Evolutionary conservation across 805 yeast genomes (phyloP).

Genomic region (Wickerhamomyces hampshirensis): DNA sequence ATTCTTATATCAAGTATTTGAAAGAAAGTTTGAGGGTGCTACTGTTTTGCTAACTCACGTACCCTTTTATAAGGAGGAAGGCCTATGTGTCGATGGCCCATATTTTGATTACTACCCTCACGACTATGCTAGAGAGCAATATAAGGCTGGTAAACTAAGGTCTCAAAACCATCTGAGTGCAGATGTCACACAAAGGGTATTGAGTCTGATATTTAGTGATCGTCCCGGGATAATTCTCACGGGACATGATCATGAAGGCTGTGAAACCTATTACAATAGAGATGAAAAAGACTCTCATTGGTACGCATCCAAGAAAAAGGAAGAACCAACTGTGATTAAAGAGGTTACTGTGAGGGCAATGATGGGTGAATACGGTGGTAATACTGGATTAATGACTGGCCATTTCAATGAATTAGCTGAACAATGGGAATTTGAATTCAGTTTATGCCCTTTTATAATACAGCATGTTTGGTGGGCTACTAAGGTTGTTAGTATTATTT

Average conservation of each 20-base stretch:
- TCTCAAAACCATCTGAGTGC: slow-evolving; percentile 81
- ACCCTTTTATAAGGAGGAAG: slow-evolving; percentile 78
- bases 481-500: slow-evolving; percentile 44
- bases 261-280: slow-evolving; percentile 62
- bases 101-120: slow-evolving; percentile 54
- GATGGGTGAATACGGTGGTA: slow-evolving; percentile 96
- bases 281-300: slow-evolving; percentile 41
- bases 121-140: slow-evolving; percentile 49
- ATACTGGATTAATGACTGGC: slow-evolving; percentile 81
- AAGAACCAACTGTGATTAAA: slow-evolving; percentile 37
- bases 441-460: slow-evolving; percentile 73
- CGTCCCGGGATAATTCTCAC: slow-evolving; percentile 79
- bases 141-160: slow-evolving; percentile 64
- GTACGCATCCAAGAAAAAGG: slow-evolving; percentile 48
- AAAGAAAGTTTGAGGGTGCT: slow-evolving; percentile 61
- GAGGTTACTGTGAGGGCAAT: slow-evolving; percentile 87
- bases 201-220: slow-evolving; percentile 64
- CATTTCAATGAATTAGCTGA: slow-evolving; percentile 39
- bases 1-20: slow-evolving; percentile 58
- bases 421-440: slow-evolving; percentile 64
- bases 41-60: slow-evolving; percentile 85
- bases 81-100: slow-evolving; percentile 87
- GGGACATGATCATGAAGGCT: slow-evolving; percentile 97
- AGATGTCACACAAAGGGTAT: slow-evolving; percentile 60
- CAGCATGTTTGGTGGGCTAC: slow-evolving; percentile 98